These are phyloP conservation scores for Scleroderma citrinum DNA, from an alignment of 768 basidiomycete genomes.

Conservation along the genomic window DNA sequence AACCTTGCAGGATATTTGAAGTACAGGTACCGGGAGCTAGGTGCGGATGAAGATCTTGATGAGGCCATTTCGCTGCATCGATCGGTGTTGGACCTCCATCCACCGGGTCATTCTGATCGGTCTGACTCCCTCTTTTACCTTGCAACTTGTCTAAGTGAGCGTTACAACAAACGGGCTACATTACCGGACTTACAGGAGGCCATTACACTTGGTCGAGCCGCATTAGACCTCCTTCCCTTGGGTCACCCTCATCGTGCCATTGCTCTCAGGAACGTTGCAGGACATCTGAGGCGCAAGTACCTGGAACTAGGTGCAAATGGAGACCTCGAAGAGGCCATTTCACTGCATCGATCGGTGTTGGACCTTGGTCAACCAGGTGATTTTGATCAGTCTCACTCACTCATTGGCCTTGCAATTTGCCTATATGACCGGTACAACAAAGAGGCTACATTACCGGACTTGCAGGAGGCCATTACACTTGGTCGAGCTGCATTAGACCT, in stretches of 20 bases:
- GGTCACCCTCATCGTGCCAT: no score
- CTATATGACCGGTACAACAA: no score
- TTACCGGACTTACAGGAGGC: neutral
- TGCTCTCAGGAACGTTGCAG: neutral
- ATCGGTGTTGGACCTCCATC: neutral
- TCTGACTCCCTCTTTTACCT: neutral
- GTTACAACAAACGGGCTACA: neutral
- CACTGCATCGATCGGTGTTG: neutral
- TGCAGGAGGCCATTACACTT: neutral
- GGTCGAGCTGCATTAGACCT: neutral
- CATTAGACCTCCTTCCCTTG: neutral
- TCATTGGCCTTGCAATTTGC: no score
- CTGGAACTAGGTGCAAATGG: neutral
- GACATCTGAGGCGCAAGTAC: neutral
- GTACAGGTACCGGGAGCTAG: no score
- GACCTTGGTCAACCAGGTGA: neutral
- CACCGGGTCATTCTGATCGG: neutral
- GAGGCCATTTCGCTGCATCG: no score
- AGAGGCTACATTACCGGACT: neutral
- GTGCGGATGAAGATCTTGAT: no score
- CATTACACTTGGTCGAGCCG: neutral
- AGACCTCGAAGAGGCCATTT: no score
- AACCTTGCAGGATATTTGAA: no score
- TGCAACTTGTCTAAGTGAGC: neutral
- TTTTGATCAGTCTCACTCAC: no score